Evolutionary conservation across 768 basidiomycete genomes (phyloP), one percentile per base, ranked within the genome.

Genomic region (Xerocomellus chrysenteron): DNA sequence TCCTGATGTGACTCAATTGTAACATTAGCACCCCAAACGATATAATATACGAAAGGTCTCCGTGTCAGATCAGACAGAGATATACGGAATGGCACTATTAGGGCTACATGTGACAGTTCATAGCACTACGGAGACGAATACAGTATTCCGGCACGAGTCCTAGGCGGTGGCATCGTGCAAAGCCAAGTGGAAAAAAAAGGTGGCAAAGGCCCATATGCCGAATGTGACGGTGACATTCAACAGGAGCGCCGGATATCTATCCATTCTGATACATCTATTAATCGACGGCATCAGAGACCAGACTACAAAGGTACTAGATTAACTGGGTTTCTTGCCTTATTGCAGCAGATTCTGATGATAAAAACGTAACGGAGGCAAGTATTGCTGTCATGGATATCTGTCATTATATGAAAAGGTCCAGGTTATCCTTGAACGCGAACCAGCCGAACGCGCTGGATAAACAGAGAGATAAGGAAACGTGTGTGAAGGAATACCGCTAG

Each of bases 121-220:
- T 21, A 21, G 33, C 12, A 24, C 37, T n/a, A 60, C 32, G 56
- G 66, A 24, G 75, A 76, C 16, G 63, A 65, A 24, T 69, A 71
- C 19, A 30, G 10, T 32, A 32, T 13, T 8, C 35, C 48, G 11
- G 17, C 6, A 2, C 36, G 7, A 36, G 21, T 21, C 21, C 21
- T 21, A 21, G 21, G 17, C 12, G 17, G 11, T 39, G 6, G 47
- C 6, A 14, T 47, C 16, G 6, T 13, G 12, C 35, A n/a, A 17
- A 37, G 3, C 4, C 1, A 21, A 39, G 16, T 12, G 35, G 21
- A 21, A 17, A 44, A 14, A 65, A 72, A 9, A 57, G 0, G 26
- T 36, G 39, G 26, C 17, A 16, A n/a, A 13, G 24, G n/a, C n/a
- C n/a, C n/a, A n/a, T 4, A 17, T 16, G 10, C 16, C 17, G 16